These are phyloP conservation scores for Kazachstania taianensis DNA, from an alignment of 805 yeast species.

Conservation along the genomic window DNA sequence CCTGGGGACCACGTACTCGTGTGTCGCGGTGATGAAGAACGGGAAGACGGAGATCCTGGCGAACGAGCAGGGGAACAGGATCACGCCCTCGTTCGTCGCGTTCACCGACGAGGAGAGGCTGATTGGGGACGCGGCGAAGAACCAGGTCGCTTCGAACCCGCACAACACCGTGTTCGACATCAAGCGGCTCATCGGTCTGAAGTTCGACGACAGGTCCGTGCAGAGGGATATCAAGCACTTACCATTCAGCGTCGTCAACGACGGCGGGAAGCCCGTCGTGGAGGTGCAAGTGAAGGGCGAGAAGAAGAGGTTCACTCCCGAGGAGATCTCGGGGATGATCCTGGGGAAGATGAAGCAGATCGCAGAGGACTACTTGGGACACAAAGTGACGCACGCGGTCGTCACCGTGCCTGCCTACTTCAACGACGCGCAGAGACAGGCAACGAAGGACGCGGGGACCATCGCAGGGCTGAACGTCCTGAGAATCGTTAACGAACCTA, in stretches of 20 bases:
- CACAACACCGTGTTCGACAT: slow-evolving; percentile 81
- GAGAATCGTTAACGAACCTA: slow-evolving; percentile 88
- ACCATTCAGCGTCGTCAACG: slow-evolving; percentile 63
- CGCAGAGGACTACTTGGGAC: slow-evolving; percentile 85
- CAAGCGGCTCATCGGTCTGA: slow-evolving; percentile 82
- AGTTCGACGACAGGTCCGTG: slow-evolving; percentile 66
- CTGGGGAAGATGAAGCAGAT: slow-evolving; percentile 85
- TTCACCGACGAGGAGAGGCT: slow-evolving; percentile 87
- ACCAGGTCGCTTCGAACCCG: slow-evolving; percentile 88
- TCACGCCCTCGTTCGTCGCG: slow-evolving; percentile 91
- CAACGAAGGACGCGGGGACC: slow-evolving; percentile 87
- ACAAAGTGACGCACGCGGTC: slow-evolving; percentile 77
- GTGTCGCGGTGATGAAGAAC: slow-evolving; percentile 82
- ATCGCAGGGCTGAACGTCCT: slow-evolving; percentile 83
- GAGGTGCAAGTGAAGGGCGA: slow-evolving; percentile 68
- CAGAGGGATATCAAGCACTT: slow-evolving; percentile 75
- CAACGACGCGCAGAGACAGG: slow-evolving; percentile 91
- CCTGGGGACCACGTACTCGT: slow-evolving; percentile 94
- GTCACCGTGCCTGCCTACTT: slow-evolving; percentile 91
- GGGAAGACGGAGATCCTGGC: slow-evolving; percentile 90
- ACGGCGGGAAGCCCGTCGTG: slow-evolving; percentile 74
- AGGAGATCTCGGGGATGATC: slow-evolving; percentile 88
- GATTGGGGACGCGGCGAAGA: slow-evolving; percentile 94
- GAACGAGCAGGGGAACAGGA: slow-evolving; percentile 95
- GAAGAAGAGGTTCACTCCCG: slow-evolving; percentile 73